Evolutionary conservation across 345 rosid species (phyloP).

Genomic region (Hevea brasiliensis): DNA sequence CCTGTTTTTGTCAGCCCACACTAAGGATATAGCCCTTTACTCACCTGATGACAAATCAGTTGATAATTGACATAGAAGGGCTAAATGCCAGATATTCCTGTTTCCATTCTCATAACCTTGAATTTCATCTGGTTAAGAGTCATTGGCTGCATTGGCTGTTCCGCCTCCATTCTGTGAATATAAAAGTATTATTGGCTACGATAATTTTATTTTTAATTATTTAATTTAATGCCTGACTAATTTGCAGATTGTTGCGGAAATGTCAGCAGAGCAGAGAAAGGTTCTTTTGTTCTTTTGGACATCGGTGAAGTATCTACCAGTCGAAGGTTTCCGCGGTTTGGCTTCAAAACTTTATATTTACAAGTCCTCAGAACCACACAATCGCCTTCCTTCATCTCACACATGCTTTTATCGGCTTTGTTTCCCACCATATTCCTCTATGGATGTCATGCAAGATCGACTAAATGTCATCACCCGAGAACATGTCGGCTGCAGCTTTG

Average conservation of each 20-base stretch:
- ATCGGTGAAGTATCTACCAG: constrained; percentile 73
- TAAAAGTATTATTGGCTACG: not conserved
- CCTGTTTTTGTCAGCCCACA: no score
- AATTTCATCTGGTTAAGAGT: not conserved
- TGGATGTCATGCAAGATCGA: constrained; percentile 60
- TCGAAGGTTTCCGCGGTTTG: constrained; percentile 88
- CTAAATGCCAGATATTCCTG: not conserved
- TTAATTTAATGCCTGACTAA: not conserved
- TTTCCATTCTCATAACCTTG: not conserved
- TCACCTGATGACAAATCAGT: no score
- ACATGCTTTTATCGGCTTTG: constrained; percentile 87
- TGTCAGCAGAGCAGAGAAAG: constrained; percentile 67
- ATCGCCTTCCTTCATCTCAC: constrained; percentile 74
- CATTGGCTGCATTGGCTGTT: not conserved
- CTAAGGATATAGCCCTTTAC: no score
- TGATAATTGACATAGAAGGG: no score
- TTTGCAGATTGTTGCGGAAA: constrained; percentile 62
- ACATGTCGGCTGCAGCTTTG: constrained; percentile 90
- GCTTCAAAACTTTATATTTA: constrained; percentile 66
- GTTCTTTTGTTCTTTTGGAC: constrained; percentile 87
- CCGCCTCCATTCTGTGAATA: not conserved
- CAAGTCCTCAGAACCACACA: constrained; percentile 48
- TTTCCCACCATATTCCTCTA: constrained; percentile 66
- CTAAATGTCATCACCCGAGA: constrained; percentile 68
- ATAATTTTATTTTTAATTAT: no score